These are phyloP conservation scores for Hypoxylon sp. DNA, from an alignment of 2,329 filamentous ascomycete genomes.

Conservation along the genomic window DNA sequence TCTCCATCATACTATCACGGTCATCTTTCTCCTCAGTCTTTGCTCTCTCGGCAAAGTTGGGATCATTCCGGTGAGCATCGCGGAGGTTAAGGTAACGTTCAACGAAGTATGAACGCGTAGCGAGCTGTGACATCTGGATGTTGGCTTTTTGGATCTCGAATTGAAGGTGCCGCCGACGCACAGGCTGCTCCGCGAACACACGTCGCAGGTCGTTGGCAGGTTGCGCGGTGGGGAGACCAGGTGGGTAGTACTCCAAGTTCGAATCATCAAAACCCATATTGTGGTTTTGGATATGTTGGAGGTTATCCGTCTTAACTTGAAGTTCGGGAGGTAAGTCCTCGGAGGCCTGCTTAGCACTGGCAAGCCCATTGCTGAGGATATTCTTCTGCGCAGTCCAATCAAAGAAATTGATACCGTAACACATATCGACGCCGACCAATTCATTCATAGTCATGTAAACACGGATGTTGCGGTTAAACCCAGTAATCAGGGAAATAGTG, in stretches of 20 bases:
- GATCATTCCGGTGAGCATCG: slow-evolving; percentile 72
- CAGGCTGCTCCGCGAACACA: slow-evolving; percentile 64
- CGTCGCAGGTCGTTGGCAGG: slow-evolving; percentile 66
- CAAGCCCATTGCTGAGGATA: slow-evolving; percentile 78
- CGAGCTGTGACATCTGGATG: slow-evolving; percentile 85
- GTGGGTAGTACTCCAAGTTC: slow-evolving; percentile 67
- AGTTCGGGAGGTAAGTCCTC: slow-evolving; percentile 78
- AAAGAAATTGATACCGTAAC: slow-evolving; percentile 83
- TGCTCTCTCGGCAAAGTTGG: slow-evolving; percentile 59
- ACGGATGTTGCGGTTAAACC: slow-evolving; percentile 84
- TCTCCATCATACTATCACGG: slow-evolving; percentile 73
- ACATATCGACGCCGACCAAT: slow-evolving; percentile 83
- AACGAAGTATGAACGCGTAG: slow-evolving; percentile 86
- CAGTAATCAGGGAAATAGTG: slow-evolving; percentile 78
- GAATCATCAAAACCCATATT: slow-evolving; percentile 57
- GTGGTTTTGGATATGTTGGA: slow-evolving; percentile 53
- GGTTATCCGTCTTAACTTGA: slow-evolving; percentile 64
- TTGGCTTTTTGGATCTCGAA: slow-evolving; percentile 95
- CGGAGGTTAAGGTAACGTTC: slow-evolving; percentile 87
- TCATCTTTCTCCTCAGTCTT: slow-evolving; percentile 58
- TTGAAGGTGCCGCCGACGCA: slow-evolving; percentile 72
- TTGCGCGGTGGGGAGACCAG: slow-evolving; percentile 63
- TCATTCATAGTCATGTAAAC: slow-evolving; percentile 86
- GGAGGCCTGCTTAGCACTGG: slow-evolving; percentile 77
- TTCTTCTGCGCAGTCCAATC: slow-evolving; percentile 84